A percentile compares a stretch with the other conserved stretches of the same genome.
Conservation (phyloP, 2,329 filamentous ascomycete species). For the Stenocarpella maydis region DNA sequence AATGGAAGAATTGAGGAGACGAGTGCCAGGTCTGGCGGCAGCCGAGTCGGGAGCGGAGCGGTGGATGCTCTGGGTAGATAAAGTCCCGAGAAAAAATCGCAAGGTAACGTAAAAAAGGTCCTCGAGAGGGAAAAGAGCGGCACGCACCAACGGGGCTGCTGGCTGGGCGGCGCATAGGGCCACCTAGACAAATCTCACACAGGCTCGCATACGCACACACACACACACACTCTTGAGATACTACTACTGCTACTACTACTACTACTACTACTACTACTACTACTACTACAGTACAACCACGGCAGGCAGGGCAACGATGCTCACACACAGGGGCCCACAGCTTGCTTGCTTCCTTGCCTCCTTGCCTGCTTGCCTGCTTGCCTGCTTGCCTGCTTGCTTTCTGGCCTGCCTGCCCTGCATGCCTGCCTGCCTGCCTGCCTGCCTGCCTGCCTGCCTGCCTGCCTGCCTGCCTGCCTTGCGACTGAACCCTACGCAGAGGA, state of each 20-base stretch:
- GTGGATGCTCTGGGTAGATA: constrained; percentile 31
- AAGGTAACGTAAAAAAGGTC: constrained; percentile 27
- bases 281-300: too few relatives aligned
- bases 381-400: too few relatives aligned
- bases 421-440: background rate
- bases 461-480: background rate
- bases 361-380: background rate
- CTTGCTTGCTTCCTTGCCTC: background rate
- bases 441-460: background rate
- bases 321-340: background rate
- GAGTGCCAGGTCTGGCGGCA: constrained; percentile 22
- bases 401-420: background rate
- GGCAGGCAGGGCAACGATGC: too few relatives aligned
- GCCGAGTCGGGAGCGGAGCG: constrained; percentile 28
- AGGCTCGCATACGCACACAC: background rate
- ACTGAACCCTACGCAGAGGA: background rate
- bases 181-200: constrained; percentile 12
- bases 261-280: too few relatives aligned
- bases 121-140: constrained; percentile 30
- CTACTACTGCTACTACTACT: too few relatives aligned
- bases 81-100: constrained; percentile 32
- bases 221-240: background rate
- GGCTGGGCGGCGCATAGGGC: constrained; percentile 2
- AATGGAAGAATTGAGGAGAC: constrained; percentile 20
- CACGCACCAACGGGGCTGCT: constrained; percentile 15